phyloP scores from a whole-genome alignment of 2,329 filamentous ascomycete genomes.

The Fusarium armeniacum region DNA sequence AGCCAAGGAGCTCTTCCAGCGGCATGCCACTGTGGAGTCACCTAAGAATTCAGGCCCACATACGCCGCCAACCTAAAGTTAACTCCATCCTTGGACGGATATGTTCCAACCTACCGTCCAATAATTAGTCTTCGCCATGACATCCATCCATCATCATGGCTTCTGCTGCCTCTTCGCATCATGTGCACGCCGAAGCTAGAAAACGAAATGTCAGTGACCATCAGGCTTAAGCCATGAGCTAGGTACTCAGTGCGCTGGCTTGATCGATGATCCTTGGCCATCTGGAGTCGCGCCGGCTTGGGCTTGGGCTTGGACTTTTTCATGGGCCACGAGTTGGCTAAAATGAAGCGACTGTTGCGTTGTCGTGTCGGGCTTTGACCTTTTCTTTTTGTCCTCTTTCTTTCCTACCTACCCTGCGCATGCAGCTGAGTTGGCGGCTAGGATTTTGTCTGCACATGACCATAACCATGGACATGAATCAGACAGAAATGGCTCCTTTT shows the following conservation, averaged over 20 bases:
- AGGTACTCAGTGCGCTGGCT: constrained; percentile 13
- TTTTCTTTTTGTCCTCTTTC: constrained; percentile 4
- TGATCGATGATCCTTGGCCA: constrained; percentile 35
- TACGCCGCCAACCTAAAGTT: constrained; percentile 16
- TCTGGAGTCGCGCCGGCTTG: constrained; percentile 19
- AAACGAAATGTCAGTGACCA: constrained; percentile 10
- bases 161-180: constrained; percentile 17
- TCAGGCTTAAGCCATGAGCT: neutral
- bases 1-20: neutral
- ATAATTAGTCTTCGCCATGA: constrained; percentile 6
- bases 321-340: constrained; percentile 7
- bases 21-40: constrained; percentile 10
- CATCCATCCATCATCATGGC: constrained; percentile 31
- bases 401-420: constrained; percentile 32
- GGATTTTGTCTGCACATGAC: constrained; percentile 40
- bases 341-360: neutral
- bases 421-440: constrained; percentile 34
- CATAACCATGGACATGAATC: constrained; percentile 20
- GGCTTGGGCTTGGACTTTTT: constrained; percentile 29
- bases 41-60: constrained; percentile 16
- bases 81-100: constrained; percentile 13
- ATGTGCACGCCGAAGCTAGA: constrained; percentile 24
- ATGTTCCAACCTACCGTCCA: constrained; percentile 8
- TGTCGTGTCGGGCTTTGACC: constrained; percentile 9
- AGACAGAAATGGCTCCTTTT: constrained; percentile 24